A percentile compares a stretch with the other conserved stretches of the same genome.
Conservation (phyloP, 176 grass and related monocot species). For the Dactylis glomerata region DNA sequence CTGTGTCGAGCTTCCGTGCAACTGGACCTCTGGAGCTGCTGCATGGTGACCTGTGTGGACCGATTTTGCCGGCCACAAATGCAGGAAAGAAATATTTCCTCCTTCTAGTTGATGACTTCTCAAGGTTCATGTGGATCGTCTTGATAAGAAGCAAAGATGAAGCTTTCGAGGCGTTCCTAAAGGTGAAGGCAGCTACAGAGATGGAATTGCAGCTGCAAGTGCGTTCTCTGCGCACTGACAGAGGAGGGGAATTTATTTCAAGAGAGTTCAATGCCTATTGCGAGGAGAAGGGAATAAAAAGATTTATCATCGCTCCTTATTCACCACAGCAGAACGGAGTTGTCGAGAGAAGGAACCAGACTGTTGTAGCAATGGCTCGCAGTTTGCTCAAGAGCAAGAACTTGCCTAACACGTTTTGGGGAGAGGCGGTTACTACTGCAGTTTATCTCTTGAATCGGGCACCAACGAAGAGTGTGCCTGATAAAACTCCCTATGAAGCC, state of each 20-base stretch:
- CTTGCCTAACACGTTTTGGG: too few species aligned
- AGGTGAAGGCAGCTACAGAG: not conserved
- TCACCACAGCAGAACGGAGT: not conserved
- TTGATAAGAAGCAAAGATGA: not conserved
- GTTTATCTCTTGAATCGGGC: too few species aligned
- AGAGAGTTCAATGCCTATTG: not conserved
- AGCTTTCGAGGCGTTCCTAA: not conserved
- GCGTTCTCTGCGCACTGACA: not conserved
- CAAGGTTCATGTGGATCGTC: not conserved
- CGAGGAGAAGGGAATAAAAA: not conserved
- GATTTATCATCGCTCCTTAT: not conserved
- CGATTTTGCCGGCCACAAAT: not conserved
- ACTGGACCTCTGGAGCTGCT: not conserved
- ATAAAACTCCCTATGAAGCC: too few species aligned
- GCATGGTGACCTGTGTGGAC: not conserved
- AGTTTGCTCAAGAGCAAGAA: not conserved
- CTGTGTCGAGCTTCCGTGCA: not conserved
- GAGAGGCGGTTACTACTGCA: too few species aligned
- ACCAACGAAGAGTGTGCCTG: too few species aligned
- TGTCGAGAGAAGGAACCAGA: not conserved
- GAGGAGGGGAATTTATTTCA: not conserved
- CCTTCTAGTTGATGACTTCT: not conserved
- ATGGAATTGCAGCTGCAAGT: not conserved
- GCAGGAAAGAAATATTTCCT: not conserved
- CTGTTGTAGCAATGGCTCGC: not conserved